Evolutionary conservation across 768 basidiomycete genomes (phyloP), one percentile per base, ranked within the genome.

Genomic region (Pleurotus giganteus): DNA sequence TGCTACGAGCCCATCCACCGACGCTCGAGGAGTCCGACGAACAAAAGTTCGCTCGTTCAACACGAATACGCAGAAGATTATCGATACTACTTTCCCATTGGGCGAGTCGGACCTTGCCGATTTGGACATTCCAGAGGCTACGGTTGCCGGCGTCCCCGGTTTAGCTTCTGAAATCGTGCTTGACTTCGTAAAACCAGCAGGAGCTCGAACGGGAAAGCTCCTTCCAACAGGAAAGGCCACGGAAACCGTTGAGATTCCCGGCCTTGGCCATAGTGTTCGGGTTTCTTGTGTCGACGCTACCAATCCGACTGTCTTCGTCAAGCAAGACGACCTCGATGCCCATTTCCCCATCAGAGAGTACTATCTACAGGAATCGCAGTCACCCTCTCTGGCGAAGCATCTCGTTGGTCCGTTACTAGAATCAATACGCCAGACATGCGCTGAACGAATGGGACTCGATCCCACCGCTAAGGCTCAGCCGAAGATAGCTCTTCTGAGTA

Each of bases 21-120:
- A 62, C 4, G 34, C n/a, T n/a, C n/a, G n/a, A n/a, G n/a, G n/a
- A n/a, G n/a, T n/a, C n/a, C n/a, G 49, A 13, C 49, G 49, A 32
- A 68, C 73, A 5, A 85, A 80, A 2, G 78, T 89, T 9, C 79
- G 83, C 26, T 73, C 81, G 2, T 83, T 78, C 69, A 91, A 91
- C 63, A 84, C 84, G 28, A 91, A 91, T 65, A 91, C 88, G 3
- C 73, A 76, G 37, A 89, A 88, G 60, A 61, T 80, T 41, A 81
- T 91, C 57, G 79, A 85, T 59, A 85, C 84, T 3, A 86, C 86
- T 1, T 89, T 90, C 61, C 83, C 85, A n/a, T 69, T 88, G 28
- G 54, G 57, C 5, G 59, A 65, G 4, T 57, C 57, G 2, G 65
- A 64, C n/a, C 61, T 63, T 0, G 73, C 86, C 4, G 66, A 76